These are phyloP conservation scores for Leccinum arenicola DNA, from an alignment of 768 basidiomycete species.

Conservation along the genomic window DNA sequence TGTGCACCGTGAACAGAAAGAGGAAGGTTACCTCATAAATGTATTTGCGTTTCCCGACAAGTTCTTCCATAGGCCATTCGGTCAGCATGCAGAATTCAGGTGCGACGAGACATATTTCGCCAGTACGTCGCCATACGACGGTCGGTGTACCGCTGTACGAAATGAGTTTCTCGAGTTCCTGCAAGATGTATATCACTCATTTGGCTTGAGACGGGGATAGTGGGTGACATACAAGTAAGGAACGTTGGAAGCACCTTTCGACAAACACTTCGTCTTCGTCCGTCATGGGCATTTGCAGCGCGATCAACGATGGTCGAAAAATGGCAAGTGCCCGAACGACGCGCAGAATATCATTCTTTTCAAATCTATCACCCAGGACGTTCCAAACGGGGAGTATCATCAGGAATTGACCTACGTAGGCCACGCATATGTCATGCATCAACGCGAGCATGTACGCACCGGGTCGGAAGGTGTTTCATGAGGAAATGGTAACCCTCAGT, in stretches of 20 bases:
- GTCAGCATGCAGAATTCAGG: constrained; percentile 96
- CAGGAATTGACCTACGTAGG: constrained; percentile 36
- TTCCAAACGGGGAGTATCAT: constrained; percentile 35
- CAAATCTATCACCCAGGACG: constrained; percentile 60
- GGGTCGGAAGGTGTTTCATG: constrained; percentile 87
- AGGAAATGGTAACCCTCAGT: constrained; percentile 95
- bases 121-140: constrained; percentile 96
- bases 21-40: constrained; percentile 34
- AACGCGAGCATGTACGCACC: constrained; percentile 54
- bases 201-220: background rate
- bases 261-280: constrained; percentile 96
- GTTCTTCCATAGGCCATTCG: constrained; percentile 84
- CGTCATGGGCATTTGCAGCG: constrained; percentile 95
- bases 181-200: background rate
- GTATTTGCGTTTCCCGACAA: constrained; percentile 57
- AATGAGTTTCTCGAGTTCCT: constrained; percentile 97
- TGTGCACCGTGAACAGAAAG: constrained; percentile 19
- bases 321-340: constrained; percentile 94
- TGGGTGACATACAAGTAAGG: constrained; percentile 63
- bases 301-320: constrained; percentile 94
- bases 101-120: constrained; percentile 95
- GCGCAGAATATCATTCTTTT: constrained; percentile 93
- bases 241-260: constrained; percentile 93
- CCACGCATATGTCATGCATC: constrained; percentile 39
- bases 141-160: constrained; percentile 97